Evolutionary conservation across 2,329 filamentous ascomycete species (phyloP), one percentile per base, ranked within the genome.

Genomic region (Colletotrichum eremochloae): DNA sequence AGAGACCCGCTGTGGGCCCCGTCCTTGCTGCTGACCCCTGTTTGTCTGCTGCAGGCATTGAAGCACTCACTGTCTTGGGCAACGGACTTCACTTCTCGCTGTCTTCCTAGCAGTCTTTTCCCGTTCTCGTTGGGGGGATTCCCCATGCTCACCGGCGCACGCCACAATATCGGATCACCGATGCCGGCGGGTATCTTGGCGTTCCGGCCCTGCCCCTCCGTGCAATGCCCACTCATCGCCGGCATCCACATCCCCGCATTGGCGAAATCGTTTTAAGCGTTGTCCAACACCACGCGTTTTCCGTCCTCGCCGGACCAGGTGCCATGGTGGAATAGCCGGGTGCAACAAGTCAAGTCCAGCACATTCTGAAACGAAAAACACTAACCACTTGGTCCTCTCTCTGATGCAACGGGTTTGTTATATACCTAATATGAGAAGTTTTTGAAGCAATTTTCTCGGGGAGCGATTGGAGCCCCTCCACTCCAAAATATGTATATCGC

Each of bases 141-240:
- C 38, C 63, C 63, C 65, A 56, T 38, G 20, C 53, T 44, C 33
- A 38, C 15, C 52, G 8, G 33, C 33, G 33, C 53, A 71, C 50
- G 44, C 68, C 53, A 55, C 52, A 24, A 44, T 55, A 60, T 46
- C 40, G 63, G 31, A 57, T 60, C 36, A 58, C 62, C 44, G 53
- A 31, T 60, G 42, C 62, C 67, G 53, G 67, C 53, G 44, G 53
- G 5, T n/a, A 53, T 44, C 62, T 69, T 69, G 67, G 62, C 67
- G 44, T 58, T 24, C 67, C 61, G 67, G 53, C 50, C 67, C 44
- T 55, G 20, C 53, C 48, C 31, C 18, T 33, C 63, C 68, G 68
- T 15, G 18, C 11, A 61, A 24, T n/a, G 56, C 48, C 68, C 63
- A 67, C 68, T 20, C 29, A 20, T 15, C 20, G 63, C 46, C 68